phyloP scores from a whole-genome alignment of 1,284 basidiomycete genomes.

The Trichosporon coremiiforme region DNA sequence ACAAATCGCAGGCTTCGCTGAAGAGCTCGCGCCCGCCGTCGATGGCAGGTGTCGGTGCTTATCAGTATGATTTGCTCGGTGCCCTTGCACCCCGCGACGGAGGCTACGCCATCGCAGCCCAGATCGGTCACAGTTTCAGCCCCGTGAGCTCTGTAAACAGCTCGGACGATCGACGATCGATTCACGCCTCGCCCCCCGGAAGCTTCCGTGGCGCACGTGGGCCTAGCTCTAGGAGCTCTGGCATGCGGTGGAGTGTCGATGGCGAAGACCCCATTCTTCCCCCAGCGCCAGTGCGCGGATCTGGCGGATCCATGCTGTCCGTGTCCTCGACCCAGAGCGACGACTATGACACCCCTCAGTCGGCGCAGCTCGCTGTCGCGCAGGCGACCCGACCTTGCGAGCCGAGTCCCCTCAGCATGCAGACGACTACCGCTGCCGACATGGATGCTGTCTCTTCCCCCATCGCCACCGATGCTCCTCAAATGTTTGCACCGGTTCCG shows the following conservation, averaged over 20 bases:
- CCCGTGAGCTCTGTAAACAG: conserved; percentile 32
- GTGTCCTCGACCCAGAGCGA: conserved; percentile 12
- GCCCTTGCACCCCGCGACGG: conserved; percentile 54
- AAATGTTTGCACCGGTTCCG: background rate
- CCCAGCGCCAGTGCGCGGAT: conserved; percentile 30
- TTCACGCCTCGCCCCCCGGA: conserved; percentile 28
- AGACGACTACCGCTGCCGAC: conserved; percentile 33
- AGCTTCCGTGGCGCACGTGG: conserved; percentile 34
- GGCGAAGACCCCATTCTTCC: conserved; percentile 44
- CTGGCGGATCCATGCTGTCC: conserved; percentile 11
- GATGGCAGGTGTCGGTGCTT: conserved; percentile 30
- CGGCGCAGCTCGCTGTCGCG: conserved; percentile 22
- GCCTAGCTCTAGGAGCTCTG: conserved; percentile 45
- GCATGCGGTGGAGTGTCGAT: conserved; percentile 52
- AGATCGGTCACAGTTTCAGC: conserved; percentile 36
- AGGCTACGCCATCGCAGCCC: conserved; percentile 55
- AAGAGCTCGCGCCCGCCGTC: conserved; percentile 38
- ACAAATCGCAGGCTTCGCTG: conserved; percentile 42
- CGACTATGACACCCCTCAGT: conserved; percentile 19
- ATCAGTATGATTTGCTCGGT: conserved; percentile 49
- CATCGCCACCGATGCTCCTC: conserved; percentile 8
- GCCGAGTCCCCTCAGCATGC: conserved; percentile 43
- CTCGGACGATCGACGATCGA: conserved; percentile 39
- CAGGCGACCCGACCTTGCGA: conserved; percentile 28
- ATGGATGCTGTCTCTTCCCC: conserved; percentile 20